Evolutionary conservation across 164 flowering plant genomes (phyloP), one percentile per base, ranked within the genome.

Genomic region (Magnolia kwangsiensis): DNA sequence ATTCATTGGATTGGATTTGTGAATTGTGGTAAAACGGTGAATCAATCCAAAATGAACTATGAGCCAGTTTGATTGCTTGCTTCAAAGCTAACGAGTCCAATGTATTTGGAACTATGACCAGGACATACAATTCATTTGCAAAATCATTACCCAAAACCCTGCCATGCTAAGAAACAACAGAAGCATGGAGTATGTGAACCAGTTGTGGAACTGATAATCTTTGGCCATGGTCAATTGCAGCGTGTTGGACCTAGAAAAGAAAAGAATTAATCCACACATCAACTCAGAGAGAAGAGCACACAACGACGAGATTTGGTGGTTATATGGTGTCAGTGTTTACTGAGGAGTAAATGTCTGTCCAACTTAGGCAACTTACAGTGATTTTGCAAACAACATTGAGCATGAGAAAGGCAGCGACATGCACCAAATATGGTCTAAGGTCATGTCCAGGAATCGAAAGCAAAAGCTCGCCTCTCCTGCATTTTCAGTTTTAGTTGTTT

Each of bases 181-280:
- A 72, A 96, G 85, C 90, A 94, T 85, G 73, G 93, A 96, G 87
- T 96, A 94, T 72, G 96, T 96, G 86, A 94, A 96, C 98, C 97
- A 96, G 75, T 87, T 87, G 74, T 96, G 96, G 82, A 96, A 83
- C 78, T 88, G 84, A 86, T 96, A 94, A 73, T 78, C 79, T 77
- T 89, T 91, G 58, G 90, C 88, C 90, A 94, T 89, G 55, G 99
- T 88, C 85, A 96, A 81, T 75, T 97, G 86, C 9, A 96, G 84
- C 79, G 91, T 80, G 77, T 91, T 94, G n/a, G 99, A 92, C 75
- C 99, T 93, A 87, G 20, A 79, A 86, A 70, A 79, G 11, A 74
- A 63, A 49, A 31, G 24, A 50, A 90, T 92, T 89, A 88, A 74
- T 11, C 18, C 61, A 16, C 4, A 51, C 9, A 51, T 51, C 86